Percentiles rank a stretch among this genome's conserved stretches.
These are phyloP conservation scores for Phalaenopsis equestris DNA, from an alignment of 106 monocot genomes.

Conservation along the genomic window DNA sequence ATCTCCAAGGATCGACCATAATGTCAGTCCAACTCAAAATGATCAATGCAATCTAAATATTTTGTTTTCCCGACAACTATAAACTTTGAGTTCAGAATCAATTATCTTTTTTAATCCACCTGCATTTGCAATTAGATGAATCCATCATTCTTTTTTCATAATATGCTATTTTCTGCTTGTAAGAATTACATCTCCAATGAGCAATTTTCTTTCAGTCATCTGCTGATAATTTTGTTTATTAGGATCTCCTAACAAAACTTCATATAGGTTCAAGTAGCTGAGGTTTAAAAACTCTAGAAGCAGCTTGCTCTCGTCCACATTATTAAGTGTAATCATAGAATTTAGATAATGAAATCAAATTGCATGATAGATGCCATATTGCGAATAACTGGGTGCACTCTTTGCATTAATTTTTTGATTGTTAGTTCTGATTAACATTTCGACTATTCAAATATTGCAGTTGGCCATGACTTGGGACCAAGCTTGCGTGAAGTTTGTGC, in stretches of 20 bases:
- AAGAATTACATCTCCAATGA: background rate
- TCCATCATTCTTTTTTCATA: background rate
- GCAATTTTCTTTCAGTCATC: background rate
- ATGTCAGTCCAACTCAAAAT: background rate
- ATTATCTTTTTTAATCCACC: too few relatives aligned
- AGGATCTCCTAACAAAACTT: background rate
- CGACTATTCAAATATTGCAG: constrained; percentile 23
- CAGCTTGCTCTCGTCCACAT: background rate
- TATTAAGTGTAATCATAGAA: background rate
- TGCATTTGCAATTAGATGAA: too few relatives aligned
- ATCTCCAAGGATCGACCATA: background rate
- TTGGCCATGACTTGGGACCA: constrained; percentile 49
- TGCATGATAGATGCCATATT: background rate
- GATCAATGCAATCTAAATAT: too few relatives aligned
- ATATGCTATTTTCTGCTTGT: background rate
- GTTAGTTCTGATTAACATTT: background rate
- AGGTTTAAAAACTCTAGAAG: background rate
- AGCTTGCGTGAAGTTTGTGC: constrained; percentile 85
- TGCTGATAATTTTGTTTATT: background rate
- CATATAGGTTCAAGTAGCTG: background rate
- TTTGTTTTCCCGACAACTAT: too few relatives aligned
- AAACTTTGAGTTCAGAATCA: too few relatives aligned
- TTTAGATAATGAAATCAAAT: background rate
- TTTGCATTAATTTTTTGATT: background rate
- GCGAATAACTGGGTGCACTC: background rate